These are phyloP conservation scores for Hericium rajendrae DNA, from an alignment of 768 basidiomycete species.

Conservation along the genomic window DNA sequence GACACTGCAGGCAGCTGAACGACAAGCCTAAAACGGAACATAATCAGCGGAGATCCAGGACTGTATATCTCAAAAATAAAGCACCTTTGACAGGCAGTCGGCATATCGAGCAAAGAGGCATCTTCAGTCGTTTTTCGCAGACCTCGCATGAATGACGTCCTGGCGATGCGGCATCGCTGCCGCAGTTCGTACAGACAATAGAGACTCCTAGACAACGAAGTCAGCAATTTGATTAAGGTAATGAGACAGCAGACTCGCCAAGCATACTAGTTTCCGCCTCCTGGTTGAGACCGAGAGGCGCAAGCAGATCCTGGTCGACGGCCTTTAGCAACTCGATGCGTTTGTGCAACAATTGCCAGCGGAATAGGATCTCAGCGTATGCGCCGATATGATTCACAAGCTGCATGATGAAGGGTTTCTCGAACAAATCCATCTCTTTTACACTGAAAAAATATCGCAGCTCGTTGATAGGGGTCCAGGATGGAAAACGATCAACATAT, in stretches of 20 bases:
- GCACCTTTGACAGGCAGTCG: constrained; percentile 67
- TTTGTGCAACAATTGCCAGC: constrained; percentile 65
- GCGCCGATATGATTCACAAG: constrained; percentile 46
- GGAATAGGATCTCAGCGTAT: constrained; percentile 67
- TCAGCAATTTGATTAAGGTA: neutral
- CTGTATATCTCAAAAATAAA: constrained; percentile 7
- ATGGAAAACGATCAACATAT: neutral
- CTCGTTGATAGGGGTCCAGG: constrained; percentile 2
- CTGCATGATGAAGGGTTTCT: constrained; percentile 32
- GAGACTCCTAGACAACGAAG: constrained; percentile 27
- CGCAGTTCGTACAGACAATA: constrained; percentile 14
- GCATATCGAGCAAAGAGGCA: constrained; percentile 60
- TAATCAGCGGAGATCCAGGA: neutral
- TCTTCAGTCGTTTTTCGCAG: constrained; percentile 33
- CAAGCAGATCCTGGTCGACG: constrained; percentile 25
- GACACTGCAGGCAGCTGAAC: constrained; percentile 50
- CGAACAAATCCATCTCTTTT: constrained; percentile 14
- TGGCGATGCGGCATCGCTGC: constrained; percentile 27
- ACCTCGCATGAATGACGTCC: constrained; percentile 36
- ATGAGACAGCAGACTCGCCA: constrained; percentile 22
- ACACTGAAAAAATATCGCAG: constrained; percentile 17
- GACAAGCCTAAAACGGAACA: constrained; percentile 35
- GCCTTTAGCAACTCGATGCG: constrained; percentile 66
- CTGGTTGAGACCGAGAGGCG: neutral
- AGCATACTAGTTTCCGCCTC: constrained; percentile 16